These are phyloP conservation scores for Ulota crispa DNA, from an alignment of 225 moss, liverwort and hornwort species.

Conservation along the genomic window DNA sequence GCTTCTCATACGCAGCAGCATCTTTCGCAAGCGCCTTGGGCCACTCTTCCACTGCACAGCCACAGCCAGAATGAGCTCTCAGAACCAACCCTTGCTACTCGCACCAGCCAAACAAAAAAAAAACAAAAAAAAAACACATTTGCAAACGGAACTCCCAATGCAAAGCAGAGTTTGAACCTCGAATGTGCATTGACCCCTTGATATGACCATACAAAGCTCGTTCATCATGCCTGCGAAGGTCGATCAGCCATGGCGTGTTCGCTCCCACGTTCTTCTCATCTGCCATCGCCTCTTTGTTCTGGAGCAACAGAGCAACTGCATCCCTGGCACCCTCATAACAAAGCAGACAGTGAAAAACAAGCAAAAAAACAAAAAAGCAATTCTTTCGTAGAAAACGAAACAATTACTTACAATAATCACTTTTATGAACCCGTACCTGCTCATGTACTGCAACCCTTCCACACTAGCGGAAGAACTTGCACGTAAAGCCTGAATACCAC, in stretches of 20 bases:
- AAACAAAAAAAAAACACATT: neutral
- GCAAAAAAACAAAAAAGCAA: neutral
- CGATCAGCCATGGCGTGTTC: constrained; percentile 49
- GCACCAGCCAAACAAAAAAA: too few relatives aligned
- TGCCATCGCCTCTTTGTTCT: constrained; percentile 32
- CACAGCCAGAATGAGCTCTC: neutral
- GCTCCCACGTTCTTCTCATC: constrained; percentile 34
- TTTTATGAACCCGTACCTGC: constrained; percentile 44
- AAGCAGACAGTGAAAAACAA: too few relatives aligned
- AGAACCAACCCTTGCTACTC: neutral
- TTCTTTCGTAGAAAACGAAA: neutral
- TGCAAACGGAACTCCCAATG: neutral
- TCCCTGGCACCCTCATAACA: constrained; percentile 47
- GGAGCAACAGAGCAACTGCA: constrained; percentile 59
- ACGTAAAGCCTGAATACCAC: constrained; percentile 62
- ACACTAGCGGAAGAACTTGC: constrained; percentile 34
- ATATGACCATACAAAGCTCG: constrained; percentile 64
- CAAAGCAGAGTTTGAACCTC: constrained; percentile 37
- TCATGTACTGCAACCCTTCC: constrained; percentile 64
- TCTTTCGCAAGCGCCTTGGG: neutral
- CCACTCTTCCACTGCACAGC: neutral
- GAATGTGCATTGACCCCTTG: constrained; percentile 64
- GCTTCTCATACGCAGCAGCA: neutral
- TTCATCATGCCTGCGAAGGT: constrained; percentile 73
- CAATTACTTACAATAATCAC: neutral